phyloP scores from a whole-genome alignment of 768 basidiomycete species.

The Hericium coralloides region DNA sequence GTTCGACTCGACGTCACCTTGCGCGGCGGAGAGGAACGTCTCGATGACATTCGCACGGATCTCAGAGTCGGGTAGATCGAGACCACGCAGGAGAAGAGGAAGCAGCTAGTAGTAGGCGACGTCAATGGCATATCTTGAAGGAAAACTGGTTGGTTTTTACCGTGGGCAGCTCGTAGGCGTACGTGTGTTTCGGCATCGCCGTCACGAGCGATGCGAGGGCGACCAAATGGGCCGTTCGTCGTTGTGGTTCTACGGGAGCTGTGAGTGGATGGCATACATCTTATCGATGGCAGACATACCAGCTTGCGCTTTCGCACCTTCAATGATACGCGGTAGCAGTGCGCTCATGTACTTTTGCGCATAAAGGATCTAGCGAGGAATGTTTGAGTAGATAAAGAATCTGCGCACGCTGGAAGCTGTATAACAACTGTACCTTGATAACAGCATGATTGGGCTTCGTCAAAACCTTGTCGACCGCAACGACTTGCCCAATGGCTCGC shows the following conservation, averaged over 20 bases:
- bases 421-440: slow-evolving; percentile 45
- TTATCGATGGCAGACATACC: slow-evolving; percentile 31
- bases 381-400: neutral
- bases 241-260: slow-evolving; percentile 31
- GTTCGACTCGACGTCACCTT: slow-evolving; percentile 39
- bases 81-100: slow-evolving; percentile 78
- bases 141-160: slow-evolving; percentile 26
- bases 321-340: slow-evolving; percentile 68
- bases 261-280: neutral
- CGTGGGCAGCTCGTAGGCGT: slow-evolving; percentile 55
- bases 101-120: slow-evolving; percentile 51
- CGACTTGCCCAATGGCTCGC: slow-evolving; percentile 59
- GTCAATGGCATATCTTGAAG: neutral
- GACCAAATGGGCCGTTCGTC: slow-evolving; percentile 67
- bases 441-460: slow-evolving; percentile 74
- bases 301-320: slow-evolving; percentile 45
- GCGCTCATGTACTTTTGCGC: slow-evolving; percentile 66
- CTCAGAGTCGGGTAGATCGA: slow-evolving; percentile 65
- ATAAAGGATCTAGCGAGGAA: slow-evolving; percentile 48
- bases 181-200: slow-evolving; percentile 68
- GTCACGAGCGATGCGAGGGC: slow-evolving; percentile 78
- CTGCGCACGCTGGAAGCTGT: neutral
- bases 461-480: slow-evolving; percentile 50
- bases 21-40: slow-evolving; percentile 63
- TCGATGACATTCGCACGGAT: slow-evolving; percentile 78